phyloP scores from a whole-genome alignment of 768 basidiomycete species.

The Tephrocybe sp. region DNA sequence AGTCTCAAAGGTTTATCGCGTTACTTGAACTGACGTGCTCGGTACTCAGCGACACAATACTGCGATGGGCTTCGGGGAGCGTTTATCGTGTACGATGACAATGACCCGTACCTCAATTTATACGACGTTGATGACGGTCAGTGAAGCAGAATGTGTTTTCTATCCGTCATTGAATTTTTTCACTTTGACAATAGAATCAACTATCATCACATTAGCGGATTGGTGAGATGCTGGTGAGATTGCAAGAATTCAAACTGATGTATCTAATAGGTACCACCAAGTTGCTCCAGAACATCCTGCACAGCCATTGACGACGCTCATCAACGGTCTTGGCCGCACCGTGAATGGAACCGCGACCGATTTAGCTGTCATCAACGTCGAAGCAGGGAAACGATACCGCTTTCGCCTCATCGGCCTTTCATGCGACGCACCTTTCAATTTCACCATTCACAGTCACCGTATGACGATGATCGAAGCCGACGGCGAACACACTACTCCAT shows the following conservation, averaged over 20 bases:
- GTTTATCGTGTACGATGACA: not conserved
- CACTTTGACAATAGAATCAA: not conserved
- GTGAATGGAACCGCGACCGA: conserved; percentile 3
- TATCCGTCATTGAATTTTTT: not conserved
- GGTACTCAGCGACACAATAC: not conserved
- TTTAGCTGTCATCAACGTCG: conserved; percentile 35
- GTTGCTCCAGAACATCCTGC: not conserved
- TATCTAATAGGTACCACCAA: not conserved
- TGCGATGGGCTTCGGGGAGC: conserved; percentile 1
- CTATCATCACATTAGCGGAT: not conserved
- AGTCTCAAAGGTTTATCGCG: not conserved
- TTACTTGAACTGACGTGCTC: not conserved
- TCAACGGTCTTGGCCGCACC: conserved; percentile 42
- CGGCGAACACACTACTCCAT: conserved; percentile 49
- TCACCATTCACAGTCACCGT: conserved; percentile 45
- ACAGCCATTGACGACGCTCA: conserved; percentile 15
- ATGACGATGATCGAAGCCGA: not conserved
- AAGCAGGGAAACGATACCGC: conserved; percentile 31
- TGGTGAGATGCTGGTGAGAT: too few species aligned
- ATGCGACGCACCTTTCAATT: conserved; percentile 34
- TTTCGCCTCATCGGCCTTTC: conserved; percentile 33
- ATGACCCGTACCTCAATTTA: not conserved
- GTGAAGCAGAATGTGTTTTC: too few species aligned
- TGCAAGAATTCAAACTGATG: too few species aligned
- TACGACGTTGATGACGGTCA: conserved; percentile 3